These are phyloP conservation scores for Macadamia integrifolia DNA, from an alignment of 164 flowering plant species.

Conservation along the genomic window DNA sequence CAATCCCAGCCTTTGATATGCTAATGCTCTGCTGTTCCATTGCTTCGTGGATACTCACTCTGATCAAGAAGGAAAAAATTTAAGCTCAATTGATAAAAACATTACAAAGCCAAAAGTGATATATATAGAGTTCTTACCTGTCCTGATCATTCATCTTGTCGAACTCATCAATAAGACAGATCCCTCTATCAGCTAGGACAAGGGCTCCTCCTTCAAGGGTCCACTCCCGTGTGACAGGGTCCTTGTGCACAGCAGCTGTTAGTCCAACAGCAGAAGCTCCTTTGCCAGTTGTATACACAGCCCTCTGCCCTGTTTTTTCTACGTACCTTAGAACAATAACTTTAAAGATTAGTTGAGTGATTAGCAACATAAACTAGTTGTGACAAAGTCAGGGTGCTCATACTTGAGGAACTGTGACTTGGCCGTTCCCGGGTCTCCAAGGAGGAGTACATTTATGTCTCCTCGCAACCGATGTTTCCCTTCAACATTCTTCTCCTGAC, in stretches of 20 bases:
- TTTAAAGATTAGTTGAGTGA: neutral
- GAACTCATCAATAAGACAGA: slow-evolving; percentile 96
- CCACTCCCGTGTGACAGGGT: slow-evolving; percentile 96
- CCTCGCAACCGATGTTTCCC: slow-evolving; percentile 94
- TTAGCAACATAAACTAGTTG: neutral
- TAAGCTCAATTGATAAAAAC: neutral
- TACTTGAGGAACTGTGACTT: slow-evolving; percentile 99
- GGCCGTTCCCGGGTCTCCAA: slow-evolving; percentile 98
- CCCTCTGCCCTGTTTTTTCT: slow-evolving; percentile 95
- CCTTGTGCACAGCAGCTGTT: slow-evolving; percentile 97
- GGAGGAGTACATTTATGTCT: slow-evolving; percentile 89
- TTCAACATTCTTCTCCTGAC: slow-evolving; percentile 93
- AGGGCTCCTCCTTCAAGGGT: slow-evolving; percentile 99
- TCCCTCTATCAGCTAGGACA: slow-evolving; percentile 93
- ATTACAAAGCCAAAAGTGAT: neutral
- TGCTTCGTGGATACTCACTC: slow-evolving; percentile 99
- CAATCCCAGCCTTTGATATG: slow-evolving; percentile 97
- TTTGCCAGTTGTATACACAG: slow-evolving; percentile 97
- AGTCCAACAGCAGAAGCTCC: slow-evolving; percentile 99
- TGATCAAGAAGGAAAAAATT: slow-evolving; percentile 18
- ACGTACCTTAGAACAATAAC: slow-evolving; percentile 55
- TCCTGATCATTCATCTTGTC: slow-evolving; percentile 99
- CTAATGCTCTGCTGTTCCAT: slow-evolving; percentile 99
- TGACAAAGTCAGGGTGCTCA: slow-evolving; percentile 11
- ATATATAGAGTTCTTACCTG: slow-evolving; percentile 37